phyloP scores from a whole-genome alignment of 2,329 filamentous ascomycete species.

The Penicillium sp. region DNA sequence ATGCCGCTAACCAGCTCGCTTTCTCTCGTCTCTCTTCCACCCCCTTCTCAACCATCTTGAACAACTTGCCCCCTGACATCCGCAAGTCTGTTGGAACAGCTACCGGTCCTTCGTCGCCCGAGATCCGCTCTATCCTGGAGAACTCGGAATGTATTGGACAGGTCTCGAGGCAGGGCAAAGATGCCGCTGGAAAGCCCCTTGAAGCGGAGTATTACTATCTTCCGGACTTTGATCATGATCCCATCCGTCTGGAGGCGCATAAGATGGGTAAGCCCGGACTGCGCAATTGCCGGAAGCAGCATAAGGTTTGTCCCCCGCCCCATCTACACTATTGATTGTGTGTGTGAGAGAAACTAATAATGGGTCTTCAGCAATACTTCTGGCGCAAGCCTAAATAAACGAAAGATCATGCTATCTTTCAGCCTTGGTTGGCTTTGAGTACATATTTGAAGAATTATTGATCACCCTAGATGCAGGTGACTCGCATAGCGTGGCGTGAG shows the following conservation, averaged over 20 bases:
- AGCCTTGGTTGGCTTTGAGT: constrained; percentile 30
- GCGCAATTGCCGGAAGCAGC: constrained; percentile 87
- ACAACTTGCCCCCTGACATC: constrained; percentile 73
- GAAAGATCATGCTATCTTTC: constrained; percentile 12
- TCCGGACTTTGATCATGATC: constrained; percentile 81
- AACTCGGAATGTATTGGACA: constrained; percentile 79
- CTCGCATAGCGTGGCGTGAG: constrained; percentile 50
- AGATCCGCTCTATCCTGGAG: constrained; percentile 74
- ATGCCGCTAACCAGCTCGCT: constrained; percentile 92
- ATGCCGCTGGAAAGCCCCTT: constrained; percentile 88
- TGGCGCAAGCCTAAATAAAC: constrained; percentile 66
- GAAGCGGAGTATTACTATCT: constrained; percentile 98
- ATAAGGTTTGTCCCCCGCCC: constrained; percentile 72
- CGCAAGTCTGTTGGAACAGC: constrained; percentile 53
- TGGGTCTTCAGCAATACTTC: constrained; percentile 67
- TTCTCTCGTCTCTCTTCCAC: constrained; percentile 92
- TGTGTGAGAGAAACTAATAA: not conserved
- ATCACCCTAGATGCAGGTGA: constrained; percentile 30
- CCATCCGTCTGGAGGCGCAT: constrained; percentile 76
- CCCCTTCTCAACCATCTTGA: constrained; percentile 85
- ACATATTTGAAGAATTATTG: constrained; percentile 39
- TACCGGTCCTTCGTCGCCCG: constrained; percentile 42
- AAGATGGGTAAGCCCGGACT: constrained; percentile 87
- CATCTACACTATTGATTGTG: not conserved
- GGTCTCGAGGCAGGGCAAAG: constrained; percentile 88